Evolutionary conservation across 352 stramenopile genomes (phyloP).

Genomic region (Pythium guiyangense): DNA sequence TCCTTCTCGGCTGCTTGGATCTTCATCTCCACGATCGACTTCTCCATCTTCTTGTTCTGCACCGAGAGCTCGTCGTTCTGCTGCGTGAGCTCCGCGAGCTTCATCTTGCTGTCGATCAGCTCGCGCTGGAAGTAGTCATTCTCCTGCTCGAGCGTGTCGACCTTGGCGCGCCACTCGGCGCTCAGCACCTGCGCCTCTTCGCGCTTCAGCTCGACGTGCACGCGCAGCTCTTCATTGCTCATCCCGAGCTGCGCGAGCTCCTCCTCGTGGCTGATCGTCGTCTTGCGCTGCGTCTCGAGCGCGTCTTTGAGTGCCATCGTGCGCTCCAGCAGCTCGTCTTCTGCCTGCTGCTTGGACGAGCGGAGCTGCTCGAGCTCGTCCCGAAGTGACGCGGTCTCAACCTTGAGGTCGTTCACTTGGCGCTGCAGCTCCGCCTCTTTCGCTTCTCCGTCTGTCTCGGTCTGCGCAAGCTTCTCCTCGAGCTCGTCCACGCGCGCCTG

Average conservation of each 20-base stretch:
- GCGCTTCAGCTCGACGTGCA: constrained; percentile 32
- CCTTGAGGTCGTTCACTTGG: constrained; percentile 44
- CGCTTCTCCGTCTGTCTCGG: constrained; percentile 31
- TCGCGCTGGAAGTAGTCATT: constrained; percentile 83
- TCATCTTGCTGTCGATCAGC: constrained; percentile 83
- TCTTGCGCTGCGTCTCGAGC: constrained; percentile 36
- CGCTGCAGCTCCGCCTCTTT: constrained; percentile 42
- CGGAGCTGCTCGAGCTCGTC: constrained; percentile 46
- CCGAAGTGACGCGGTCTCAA: constrained; percentile 38
- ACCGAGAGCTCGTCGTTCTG: constrained; percentile 64
- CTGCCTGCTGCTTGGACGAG: constrained; percentile 38
- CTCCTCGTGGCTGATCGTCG: constrained; percentile 37
- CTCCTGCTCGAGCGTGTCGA: constrained; percentile 55
- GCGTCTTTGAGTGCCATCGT: too few relatives aligned
- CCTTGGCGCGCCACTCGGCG: constrained; percentile 28
- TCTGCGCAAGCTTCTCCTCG: too few relatives aligned
- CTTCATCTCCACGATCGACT: constrained; percentile 44
- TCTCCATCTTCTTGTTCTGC: constrained; percentile 64
- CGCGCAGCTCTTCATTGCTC: constrained; percentile 47
- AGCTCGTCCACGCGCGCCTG: too few relatives aligned
- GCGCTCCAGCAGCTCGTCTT: constrained; percentile 46
- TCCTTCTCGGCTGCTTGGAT: constrained; percentile 36
- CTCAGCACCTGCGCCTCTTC: constrained; percentile 30
- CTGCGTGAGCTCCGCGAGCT: constrained; percentile 66
- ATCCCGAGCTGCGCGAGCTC: constrained; percentile 37